Evolutionary conservation across 352 stramenopile genomes (phyloP).

Genomic region (Plasmopara viticola): DNA sequence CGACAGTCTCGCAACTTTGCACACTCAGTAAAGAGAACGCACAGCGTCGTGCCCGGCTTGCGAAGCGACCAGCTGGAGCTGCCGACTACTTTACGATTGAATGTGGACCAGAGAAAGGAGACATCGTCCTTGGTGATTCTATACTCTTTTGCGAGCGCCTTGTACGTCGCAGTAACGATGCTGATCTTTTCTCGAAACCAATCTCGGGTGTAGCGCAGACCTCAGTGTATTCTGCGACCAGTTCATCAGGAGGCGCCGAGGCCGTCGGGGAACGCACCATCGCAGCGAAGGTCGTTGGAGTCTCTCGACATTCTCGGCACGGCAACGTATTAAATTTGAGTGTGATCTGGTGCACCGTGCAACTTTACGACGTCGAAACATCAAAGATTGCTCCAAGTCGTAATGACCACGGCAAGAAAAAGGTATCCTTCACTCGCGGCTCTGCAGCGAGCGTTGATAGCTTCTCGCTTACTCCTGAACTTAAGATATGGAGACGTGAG

Average conservation of each 20-base stretch:
- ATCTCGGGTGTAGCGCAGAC: conserved; percentile 9
- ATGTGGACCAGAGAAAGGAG: conserved; percentile 53
- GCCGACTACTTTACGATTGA: conserved; percentile 70
- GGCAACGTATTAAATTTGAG: conserved; percentile 53
- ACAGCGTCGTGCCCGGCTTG: conserved; percentile 28
- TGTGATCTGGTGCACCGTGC: conserved; percentile 72
- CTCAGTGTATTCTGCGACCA: conserved; percentile 52
- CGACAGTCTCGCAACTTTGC: conserved; percentile 72
- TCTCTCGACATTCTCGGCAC: conserved; percentile 41
- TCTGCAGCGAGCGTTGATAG: conserved; percentile 25
- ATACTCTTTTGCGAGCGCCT: conserved; percentile 91
- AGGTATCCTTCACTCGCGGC: conserved; percentile 12
- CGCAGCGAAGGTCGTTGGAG: conserved; percentile 52
- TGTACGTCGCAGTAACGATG: conserved; percentile 32
- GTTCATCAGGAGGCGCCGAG: conserved; percentile 25
- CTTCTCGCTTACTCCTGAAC: conserved; percentile 35
- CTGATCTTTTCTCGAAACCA: conserved; percentile 21
- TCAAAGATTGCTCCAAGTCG: conserved; percentile 17
- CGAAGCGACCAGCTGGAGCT: conserved; percentile 33
- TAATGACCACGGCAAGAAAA: conserved; percentile 22
- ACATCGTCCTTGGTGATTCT: conserved; percentile 84
- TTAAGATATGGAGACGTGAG: conserved; percentile 66
- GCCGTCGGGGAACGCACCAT: conserved; percentile 64
- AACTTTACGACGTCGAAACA: conserved; percentile 55
- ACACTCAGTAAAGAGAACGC: conserved; percentile 63